Evolutionary conservation across 2,329 filamentous ascomycete genomes (phyloP).

Genomic region (Colletotrichum theobromicola): DNA sequence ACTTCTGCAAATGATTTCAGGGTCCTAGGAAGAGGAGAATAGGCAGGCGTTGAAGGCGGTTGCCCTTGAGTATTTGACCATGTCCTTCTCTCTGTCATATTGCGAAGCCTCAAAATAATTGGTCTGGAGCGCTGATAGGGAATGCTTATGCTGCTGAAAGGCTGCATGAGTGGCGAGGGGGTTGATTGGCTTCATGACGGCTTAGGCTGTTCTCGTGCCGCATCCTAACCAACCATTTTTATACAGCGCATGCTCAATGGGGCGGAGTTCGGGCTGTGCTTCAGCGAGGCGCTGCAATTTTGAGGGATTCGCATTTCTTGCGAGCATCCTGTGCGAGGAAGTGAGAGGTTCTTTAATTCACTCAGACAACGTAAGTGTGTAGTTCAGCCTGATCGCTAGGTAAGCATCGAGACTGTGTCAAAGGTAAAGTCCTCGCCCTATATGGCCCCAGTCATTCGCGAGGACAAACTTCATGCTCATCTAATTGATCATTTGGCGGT

Average conservation of each 20-base stretch:
- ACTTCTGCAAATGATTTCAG: background rate
- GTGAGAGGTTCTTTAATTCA: too few species aligned
- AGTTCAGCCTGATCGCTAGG: too few species aligned
- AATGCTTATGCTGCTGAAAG: too few species aligned
- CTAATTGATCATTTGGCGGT: too few species aligned
- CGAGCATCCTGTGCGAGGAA: too few species aligned
- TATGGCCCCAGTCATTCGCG: too few species aligned
- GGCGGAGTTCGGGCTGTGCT: background rate
- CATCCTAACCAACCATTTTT: background rate
- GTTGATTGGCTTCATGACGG: background rate
- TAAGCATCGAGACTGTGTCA: too few species aligned
- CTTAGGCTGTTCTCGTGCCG: background rate
- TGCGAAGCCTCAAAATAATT: background rate
- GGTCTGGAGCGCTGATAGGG: too few species aligned
- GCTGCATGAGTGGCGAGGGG: background rate
- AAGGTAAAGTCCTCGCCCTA: too few species aligned
- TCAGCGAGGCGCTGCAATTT: background rate
- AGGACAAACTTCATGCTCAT: too few species aligned
- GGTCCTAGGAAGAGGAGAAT: background rate
- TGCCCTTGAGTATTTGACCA: background rate
- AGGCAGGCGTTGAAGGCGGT: background rate
- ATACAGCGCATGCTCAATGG: background rate
- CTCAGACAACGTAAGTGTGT: too few species aligned
- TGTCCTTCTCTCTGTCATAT: background rate
- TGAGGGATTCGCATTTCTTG: too few species aligned